These are phyloP conservation scores for Celoporthe dispersa DNA, from an alignment of 2,329 filamentous ascomycete species.

Conservation along the genomic window DNA sequence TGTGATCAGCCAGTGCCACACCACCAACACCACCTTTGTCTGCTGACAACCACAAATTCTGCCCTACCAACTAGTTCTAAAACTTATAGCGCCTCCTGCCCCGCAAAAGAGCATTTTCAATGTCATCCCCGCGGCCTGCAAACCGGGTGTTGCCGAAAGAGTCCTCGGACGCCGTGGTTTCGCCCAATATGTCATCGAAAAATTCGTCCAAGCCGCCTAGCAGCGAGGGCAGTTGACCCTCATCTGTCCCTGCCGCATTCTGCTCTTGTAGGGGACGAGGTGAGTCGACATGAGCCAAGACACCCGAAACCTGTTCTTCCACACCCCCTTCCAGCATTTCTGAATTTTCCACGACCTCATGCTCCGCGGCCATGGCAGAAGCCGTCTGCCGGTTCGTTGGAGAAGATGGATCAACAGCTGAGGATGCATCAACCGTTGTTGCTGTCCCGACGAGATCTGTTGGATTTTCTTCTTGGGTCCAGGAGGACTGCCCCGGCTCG, in stretches of 20 bases:
- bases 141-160: background rate
- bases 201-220: background rate
- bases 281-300: background rate
- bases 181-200: background rate
- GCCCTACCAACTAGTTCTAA: background rate
- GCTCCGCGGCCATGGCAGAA: too few relatives aligned
- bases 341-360: too few relatives aligned
- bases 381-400: background rate
- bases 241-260: background rate
- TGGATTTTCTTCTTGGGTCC: background rate
- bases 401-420: background rate
- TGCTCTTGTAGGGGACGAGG: background rate
- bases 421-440: background rate
- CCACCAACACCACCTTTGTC: background rate
- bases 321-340: background rate
- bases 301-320: background rate
- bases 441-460: background rate
- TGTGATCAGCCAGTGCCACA: constrained; percentile 3
- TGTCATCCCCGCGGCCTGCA: background rate
- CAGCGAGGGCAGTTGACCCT: background rate
- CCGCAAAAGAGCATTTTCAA: background rate
- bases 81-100: background rate
- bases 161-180: background rate
- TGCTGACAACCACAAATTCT: background rate
- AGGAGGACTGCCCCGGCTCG: background rate